These are phyloP conservation scores for Mycena haematopus DNA, from an alignment of 768 basidiomycete species.

Conservation along the genomic window DNA sequence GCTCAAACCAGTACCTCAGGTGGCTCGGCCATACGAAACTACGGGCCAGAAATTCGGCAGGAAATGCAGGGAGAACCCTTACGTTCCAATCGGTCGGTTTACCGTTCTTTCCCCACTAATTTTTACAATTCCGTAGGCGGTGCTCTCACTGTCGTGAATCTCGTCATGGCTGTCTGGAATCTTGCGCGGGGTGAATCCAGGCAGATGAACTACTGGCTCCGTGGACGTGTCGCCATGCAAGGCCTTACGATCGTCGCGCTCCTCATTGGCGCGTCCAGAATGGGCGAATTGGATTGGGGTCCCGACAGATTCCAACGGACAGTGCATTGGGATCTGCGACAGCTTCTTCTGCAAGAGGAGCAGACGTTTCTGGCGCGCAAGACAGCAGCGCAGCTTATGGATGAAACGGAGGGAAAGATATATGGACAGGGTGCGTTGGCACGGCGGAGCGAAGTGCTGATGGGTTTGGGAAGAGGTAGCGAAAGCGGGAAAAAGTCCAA, in stretches of 20 bases:
- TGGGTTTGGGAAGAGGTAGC: constrained; percentile 17
- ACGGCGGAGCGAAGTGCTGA: constrained; percentile 22
- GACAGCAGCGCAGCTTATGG: constrained; percentile 26
- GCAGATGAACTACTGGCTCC: constrained; percentile 63
- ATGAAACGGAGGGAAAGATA: constrained; percentile 20
- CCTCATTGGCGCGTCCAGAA: constrained; percentile 39
- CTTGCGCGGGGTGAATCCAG: constrained; percentile 55
- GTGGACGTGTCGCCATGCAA: constrained; percentile 63
- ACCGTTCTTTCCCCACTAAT: neutral
- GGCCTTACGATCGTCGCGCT: constrained; percentile 61
- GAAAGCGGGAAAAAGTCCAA: constrained; percentile 18
- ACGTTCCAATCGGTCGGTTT: constrained; percentile 63
- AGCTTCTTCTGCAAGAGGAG: constrained; percentile 31
- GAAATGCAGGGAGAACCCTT: constrained; percentile 63
- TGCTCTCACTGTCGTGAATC: constrained; percentile 53
- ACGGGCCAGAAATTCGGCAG: constrained; percentile 47
- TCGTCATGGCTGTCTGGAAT: constrained; percentile 57
- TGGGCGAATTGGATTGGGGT: constrained; percentile 32
- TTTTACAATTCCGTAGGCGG: constrained; percentile 43
- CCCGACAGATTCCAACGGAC: constrained; percentile 28
- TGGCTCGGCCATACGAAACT: constrained; percentile 38
- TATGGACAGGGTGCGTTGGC: constrained; percentile 24
- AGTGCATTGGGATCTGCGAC: constrained; percentile 30
- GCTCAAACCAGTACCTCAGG: constrained; percentile 26
- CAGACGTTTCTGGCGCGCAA: constrained; percentile 25